These are phyloP conservation scores for Alternaria sp. DNA, from an alignment of 2,329 filamentous ascomycete genomes.

Conservation along the genomic window DNA sequence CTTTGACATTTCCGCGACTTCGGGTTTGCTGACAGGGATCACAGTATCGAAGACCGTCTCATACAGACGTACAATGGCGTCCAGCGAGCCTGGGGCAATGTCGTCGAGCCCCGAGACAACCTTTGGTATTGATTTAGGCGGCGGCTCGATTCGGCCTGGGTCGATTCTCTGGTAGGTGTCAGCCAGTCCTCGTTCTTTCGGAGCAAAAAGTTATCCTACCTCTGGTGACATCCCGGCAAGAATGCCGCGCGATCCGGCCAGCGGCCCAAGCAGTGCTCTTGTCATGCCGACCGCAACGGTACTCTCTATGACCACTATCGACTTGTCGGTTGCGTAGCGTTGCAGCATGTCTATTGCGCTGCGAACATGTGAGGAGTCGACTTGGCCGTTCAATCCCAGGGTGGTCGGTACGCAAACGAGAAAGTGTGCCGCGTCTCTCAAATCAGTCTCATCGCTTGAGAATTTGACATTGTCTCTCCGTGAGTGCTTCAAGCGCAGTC, in stretches of 20 bases:
- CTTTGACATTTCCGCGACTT: conserved; percentile 66
- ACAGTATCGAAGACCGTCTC: conserved; percentile 56
- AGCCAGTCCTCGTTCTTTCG: background rate
- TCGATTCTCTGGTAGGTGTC: conserved; percentile 53
- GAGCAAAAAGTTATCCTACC: conserved; percentile 15
- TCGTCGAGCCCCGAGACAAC: conserved; percentile 59
- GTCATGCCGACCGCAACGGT: conserved; percentile 62
- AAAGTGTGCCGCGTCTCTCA: conserved; percentile 55
- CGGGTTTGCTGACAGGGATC: conserved; percentile 58
- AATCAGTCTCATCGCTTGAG: background rate
- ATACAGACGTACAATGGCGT: conserved; percentile 56
- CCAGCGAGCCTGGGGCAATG: conserved; percentile 43
- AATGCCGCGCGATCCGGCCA: conserved; percentile 38
- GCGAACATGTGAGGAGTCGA: conserved; percentile 57
- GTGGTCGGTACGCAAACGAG: conserved; percentile 62
- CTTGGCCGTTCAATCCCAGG: conserved; percentile 53
- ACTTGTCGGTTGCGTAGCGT: conserved; percentile 51
- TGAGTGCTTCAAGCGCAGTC: background rate
- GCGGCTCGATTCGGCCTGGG: conserved; percentile 53
- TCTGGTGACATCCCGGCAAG: conserved; percentile 59
- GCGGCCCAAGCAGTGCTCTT: conserved; percentile 55
- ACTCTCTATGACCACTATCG: conserved; percentile 60
- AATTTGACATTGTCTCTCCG: background rate
- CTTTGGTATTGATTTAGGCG: conserved; percentile 58
- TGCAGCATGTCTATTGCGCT: conserved; percentile 54